Evolutionary conservation across 78 protist species (phyloP).

Genomic region (Guillardia theta): DNA sequence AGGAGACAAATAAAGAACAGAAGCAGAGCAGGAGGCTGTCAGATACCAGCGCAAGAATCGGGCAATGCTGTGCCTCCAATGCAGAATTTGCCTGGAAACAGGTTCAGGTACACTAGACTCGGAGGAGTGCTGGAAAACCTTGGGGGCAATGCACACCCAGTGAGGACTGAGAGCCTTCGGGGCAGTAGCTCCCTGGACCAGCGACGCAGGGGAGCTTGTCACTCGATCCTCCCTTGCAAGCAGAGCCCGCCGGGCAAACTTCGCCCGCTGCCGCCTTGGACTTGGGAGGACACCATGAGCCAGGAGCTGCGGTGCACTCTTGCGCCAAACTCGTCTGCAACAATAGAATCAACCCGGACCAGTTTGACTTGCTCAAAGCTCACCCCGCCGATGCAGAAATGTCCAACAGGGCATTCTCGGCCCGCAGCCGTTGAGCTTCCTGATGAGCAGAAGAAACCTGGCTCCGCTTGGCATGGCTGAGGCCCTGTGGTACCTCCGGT

Average conservation of each 20-base stretch:
- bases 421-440: neutral
- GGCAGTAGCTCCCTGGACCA: neutral
- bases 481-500: too few relatives aligned
- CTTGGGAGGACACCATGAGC: neutral
- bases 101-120: too few relatives aligned
- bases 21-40: too few relatives aligned
- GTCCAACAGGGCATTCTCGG: neutral
- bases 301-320: neutral
- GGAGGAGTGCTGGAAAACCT: too few relatives aligned
- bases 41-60: neutral
- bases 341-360: neutral
- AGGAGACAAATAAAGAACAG: too few relatives aligned
- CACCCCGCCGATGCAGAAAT: neutral
- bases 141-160: too few relatives aligned
- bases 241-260: neutral
- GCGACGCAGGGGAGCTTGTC: neutral
- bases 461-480: neutral
- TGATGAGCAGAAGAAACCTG: neutral
- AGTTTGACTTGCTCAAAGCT: too few relatives aligned
- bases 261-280: neutral
- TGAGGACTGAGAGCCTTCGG: neutral
- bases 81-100: slow-evolving; percentile 3
- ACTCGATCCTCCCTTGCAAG: neutral
- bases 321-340: neutral
- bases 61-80: neutral